Evolutionary conservation across 148 eudicot genomes (phyloP), one percentile per base, ranked within the genome.

Genomic region (Rhododendron kiyosumense): DNA sequence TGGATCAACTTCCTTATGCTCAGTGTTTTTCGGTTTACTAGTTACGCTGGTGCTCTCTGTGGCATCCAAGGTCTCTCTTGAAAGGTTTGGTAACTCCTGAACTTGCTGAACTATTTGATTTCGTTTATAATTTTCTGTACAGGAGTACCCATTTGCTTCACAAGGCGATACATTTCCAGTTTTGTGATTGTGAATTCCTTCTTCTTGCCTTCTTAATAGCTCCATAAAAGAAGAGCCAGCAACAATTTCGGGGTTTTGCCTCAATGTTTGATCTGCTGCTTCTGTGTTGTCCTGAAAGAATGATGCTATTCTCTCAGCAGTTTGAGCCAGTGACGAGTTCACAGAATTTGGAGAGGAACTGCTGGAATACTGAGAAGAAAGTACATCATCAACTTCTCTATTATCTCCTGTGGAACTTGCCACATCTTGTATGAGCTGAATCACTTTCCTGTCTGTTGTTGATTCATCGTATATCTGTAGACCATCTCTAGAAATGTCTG

Each of bases 11-110:
- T 88, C 84, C 86, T 82, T 91, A 59, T 83, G 86, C 78, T 88
- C 88, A 34, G 84, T 83, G 69, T 74, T 85, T 73, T 57, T 84
- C 30, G 63, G 82, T 85, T 78, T 87, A n/a, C 84, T 85, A 79
- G 79, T 83, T 59, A 57, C 82, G 67, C 86, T 85, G 73, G 85
- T 91, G 85, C 93, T 91, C 82, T 89, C 94, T 59, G 87, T 85
- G 61, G 84, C 78, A 87, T 90, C 92, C 81, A 83, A 86, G 84
- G 86, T 80, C 54, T 85, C 90, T 45, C 83, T 87, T 80, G 85
- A 86, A 17, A 84, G 41, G 41, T 71, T 32, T 71, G 76, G 38
- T 22, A 71, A 30, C 76, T 71, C 76, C 76, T 32, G 76, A 32
- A 32, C 38, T 71, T 71, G 41, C 76, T 30, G 74, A 67, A 67